Evolutionary conservation across 495 filamentous ascomycete species (phyloP).

Genomic region (Lasiosphaeria ovina): DNA sequence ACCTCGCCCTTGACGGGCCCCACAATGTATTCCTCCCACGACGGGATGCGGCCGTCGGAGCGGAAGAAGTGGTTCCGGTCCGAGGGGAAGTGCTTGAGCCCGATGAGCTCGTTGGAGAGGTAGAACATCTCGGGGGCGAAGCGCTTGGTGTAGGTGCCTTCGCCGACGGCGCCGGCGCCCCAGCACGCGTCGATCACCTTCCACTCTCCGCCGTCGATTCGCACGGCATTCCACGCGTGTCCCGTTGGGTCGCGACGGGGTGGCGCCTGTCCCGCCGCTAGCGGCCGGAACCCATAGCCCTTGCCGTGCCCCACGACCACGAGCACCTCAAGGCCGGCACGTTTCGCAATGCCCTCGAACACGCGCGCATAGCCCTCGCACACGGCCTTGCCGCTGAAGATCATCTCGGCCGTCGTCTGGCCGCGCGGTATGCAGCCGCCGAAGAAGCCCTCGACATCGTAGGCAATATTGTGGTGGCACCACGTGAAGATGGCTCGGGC

Average conservation of each 20-base stretch:
- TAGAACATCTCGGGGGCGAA: conserved; percentile 73
- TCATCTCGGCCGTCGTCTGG: conserved; percentile 64
- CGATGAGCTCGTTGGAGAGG: conserved; percentile 80
- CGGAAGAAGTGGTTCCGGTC: conserved; percentile 69
- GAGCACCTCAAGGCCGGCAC: conserved; percentile 69
- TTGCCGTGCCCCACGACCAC: conserved; percentile 82
- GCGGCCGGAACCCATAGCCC: conserved; percentile 65
- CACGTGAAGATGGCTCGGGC: conserved; percentile 90
- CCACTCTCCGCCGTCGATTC: conserved; percentile 82
- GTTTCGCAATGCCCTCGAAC: conserved; percentile 68
- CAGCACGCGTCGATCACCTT: conserved; percentile 91
- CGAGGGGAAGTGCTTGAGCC: conserved; percentile 70
- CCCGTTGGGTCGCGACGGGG: conserved; percentile 56
- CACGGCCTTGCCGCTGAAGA: conserved; percentile 76
- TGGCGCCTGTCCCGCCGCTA: conserved; percentile 52
- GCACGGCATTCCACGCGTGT: conserved; percentile 91
- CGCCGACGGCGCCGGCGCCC: conserved; percentile 72
- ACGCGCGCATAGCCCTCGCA: conserved; percentile 90
- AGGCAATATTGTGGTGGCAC: conserved; percentile 90
- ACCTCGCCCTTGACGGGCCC: conserved; percentile 47
- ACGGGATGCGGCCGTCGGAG: conserved; percentile 43
- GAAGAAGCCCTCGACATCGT: conserved; percentile 78
- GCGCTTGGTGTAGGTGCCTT: conserved; percentile 55
- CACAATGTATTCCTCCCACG: conserved; percentile 78
- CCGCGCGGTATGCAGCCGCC: conserved; percentile 58